These are phyloP conservation scores for Coffea humblotiana DNA, from an alignment of 305 asterid species.

Conservation along the genomic window DNA sequence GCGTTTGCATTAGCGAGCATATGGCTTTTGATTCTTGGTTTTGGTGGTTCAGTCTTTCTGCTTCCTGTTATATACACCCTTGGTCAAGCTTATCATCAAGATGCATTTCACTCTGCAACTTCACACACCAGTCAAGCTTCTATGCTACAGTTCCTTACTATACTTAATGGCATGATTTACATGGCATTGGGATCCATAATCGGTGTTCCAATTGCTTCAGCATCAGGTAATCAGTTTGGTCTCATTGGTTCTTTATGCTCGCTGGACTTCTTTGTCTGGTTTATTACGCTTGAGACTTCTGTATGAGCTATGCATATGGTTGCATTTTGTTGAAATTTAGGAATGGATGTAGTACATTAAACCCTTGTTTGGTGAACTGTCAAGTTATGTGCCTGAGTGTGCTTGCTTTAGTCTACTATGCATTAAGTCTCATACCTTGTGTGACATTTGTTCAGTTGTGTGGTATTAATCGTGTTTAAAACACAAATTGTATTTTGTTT, in stretches of 20 bases:
- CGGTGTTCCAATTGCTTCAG: constrained; percentile 87
- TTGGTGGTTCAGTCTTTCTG: constrained; percentile 76
- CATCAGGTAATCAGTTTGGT: constrained; percentile 65
- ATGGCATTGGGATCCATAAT: constrained; percentile 72
- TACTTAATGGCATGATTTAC: constrained; percentile 64
- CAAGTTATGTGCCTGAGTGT: neutral
- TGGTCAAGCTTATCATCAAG: constrained; percentile 70
- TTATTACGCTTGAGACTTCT: neutral
- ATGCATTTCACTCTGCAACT: constrained; percentile 56
- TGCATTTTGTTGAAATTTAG: neutral
- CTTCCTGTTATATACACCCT: constrained; percentile 65
- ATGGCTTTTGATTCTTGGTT: constrained; percentile 85
- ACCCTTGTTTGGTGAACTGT: neutral
- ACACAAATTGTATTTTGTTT: neutral
- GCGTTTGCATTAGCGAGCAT: constrained; percentile 83
- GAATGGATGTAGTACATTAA: neutral
- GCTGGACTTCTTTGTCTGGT: constrained; percentile 12
- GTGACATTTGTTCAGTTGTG: neutral
- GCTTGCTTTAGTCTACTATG: neutral
- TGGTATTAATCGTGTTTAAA: neutral
- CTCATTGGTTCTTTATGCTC: constrained; percentile 13
- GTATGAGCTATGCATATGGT: neutral
- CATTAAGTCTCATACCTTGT: neutral
- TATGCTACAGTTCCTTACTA: constrained; percentile 55
- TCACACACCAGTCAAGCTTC: constrained; percentile 50